A percentile compares a stretch with the other conserved stretches of the same genome.
phyloP scores from a whole-genome alignment of 495 filamentous ascomycete genomes.

The Neurospora sp. region DNA sequence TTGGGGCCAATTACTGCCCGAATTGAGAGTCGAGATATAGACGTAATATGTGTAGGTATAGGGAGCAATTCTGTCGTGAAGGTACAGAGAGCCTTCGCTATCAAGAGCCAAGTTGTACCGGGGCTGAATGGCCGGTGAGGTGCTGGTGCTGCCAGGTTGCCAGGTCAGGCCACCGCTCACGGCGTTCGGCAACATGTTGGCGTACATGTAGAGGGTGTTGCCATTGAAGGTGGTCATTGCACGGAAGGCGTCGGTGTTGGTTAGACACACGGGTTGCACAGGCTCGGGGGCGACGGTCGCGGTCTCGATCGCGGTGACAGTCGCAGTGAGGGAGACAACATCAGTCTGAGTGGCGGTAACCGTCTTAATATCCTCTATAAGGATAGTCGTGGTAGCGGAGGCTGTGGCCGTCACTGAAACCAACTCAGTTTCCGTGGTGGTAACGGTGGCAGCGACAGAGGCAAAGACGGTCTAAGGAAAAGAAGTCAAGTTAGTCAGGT shows the following conservation, averaged over 20 bases:
- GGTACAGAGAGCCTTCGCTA: background rate
- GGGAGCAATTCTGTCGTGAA: constrained; percentile 2
- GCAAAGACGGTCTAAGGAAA: background rate
- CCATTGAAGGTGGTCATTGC: background rate
- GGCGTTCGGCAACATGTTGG: constrained; percentile 1
- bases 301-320: constrained; percentile 2
- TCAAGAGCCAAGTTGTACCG: constrained; percentile 5
- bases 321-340: constrained; percentile 1
- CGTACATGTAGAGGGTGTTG: constrained; percentile 1
- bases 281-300: constrained; percentile 1
- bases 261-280: background rate
- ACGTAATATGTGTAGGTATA: constrained; percentile 4
- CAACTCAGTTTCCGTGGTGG: background rate
- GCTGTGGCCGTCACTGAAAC: background rate
- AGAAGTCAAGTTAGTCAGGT: background rate
- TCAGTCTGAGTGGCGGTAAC: background rate
- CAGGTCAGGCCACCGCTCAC: background rate
- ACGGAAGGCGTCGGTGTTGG: constrained; percentile 1
- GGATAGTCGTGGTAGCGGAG: background rate
- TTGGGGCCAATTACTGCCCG: background rate
- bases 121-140: background rate
- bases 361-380: background rate
- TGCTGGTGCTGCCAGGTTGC: background rate
- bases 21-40: background rate
- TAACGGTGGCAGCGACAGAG: background rate